Percentiles rank a stretch among this genome's conserved stretches.
Conservation (phyloP, 352 stramenopile genomes). For the Pythium biforme region DNA sequence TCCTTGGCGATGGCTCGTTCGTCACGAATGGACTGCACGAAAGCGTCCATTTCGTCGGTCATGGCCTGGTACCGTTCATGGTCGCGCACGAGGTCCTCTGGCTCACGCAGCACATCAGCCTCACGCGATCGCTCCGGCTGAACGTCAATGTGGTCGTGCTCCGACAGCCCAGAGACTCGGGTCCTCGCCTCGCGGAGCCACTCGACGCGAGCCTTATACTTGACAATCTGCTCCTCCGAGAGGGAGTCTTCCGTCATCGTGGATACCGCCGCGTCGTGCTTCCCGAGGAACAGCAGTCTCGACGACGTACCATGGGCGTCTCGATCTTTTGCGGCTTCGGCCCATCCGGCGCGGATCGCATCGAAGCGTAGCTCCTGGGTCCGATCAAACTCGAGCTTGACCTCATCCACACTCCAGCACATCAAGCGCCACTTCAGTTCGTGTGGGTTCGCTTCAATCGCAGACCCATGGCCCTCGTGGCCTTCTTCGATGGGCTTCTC, state of each 20-base stretch:
- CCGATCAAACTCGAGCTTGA: slow-evolving; percentile 59
- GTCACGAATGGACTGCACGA: slow-evolving; percentile 17
- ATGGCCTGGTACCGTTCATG: not conserved
- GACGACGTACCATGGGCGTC: slow-evolving; percentile 56
- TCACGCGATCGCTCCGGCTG: not conserved
- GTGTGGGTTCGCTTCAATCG: not conserved
- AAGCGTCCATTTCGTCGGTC: slow-evolving; percentile 4
- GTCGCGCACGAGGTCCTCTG: slow-evolving; percentile 16
- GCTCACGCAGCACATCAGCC: not conserved
- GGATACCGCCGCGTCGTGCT: slow-evolving; percentile 37
- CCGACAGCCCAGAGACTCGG: not conserved
- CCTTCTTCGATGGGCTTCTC: slow-evolving; percentile 15
- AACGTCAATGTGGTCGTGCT: slow-evolving; percentile 9
- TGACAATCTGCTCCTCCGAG: slow-evolving; percentile 45
- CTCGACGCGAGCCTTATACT: slow-evolving; percentile 37
- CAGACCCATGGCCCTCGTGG: slow-evolving; percentile 3
- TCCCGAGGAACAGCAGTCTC: slow-evolving; percentile 45
- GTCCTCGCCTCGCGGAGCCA: slow-evolving; percentile 30
- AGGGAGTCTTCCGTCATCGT: slow-evolving; percentile 43
- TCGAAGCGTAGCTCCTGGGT: slow-evolving; percentile 53
- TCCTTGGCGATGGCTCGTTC: slow-evolving; percentile 19
- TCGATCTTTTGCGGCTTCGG: slow-evolving; percentile 49
- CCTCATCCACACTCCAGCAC: slow-evolving; percentile 61
- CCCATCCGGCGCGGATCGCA: slow-evolving; percentile 48
- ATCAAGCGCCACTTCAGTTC: slow-evolving; percentile 44